Evolutionary conservation across 192 early-diverging fungal species (phyloP), one percentile per base, ranked within the genome.

Genomic region (Geranomyces variabilis): DNA sequence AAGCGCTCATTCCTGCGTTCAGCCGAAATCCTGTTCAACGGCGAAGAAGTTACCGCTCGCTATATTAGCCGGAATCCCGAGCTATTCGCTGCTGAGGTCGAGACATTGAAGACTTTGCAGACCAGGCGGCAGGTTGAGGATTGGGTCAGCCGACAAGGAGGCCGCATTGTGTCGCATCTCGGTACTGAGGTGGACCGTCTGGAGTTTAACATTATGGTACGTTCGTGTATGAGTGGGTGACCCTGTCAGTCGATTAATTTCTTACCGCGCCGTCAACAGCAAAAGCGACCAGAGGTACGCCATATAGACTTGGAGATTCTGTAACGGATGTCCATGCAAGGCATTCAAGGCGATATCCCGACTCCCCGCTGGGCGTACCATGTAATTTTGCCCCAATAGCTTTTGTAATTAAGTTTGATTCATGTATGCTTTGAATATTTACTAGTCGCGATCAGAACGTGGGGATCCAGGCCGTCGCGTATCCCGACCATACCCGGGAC

Each of bases 11-110:
- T 41, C 10, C 36, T 53, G 10, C 26, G 51, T 15, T 53, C 26
- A 68, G 84, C 86, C 34, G 86, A 87, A 70, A 86, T 87, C 45
- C 56, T 87, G 43, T 81, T 87, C 73, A 70, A 87, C 45, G 86
- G 82, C 26, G 80, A 82, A 26, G 72, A 85, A 75, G 71, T 87
- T 7, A 74, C 81, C n/a, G 43, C 75, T 29, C 71, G 78, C 24
- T 87, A 80, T 49, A 62, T 85, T 21, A 48, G 31, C 9, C 61
- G 58, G 26, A 63, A 70, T 59, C 74, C 63, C 0, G 66, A 66
- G 5, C 26, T 36, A 14, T 49, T 76, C 47, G 43, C 19, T 4
- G 28, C 29, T 13, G 83, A 82, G 44, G 49, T 63, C 12, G 77
- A 56, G 5, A 61, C 62, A 30, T 63, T 87, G 31, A 72, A 75